Conservation (phyloP, 139 green algal genomes). For the Raphidocelis subcapitata region DNA sequence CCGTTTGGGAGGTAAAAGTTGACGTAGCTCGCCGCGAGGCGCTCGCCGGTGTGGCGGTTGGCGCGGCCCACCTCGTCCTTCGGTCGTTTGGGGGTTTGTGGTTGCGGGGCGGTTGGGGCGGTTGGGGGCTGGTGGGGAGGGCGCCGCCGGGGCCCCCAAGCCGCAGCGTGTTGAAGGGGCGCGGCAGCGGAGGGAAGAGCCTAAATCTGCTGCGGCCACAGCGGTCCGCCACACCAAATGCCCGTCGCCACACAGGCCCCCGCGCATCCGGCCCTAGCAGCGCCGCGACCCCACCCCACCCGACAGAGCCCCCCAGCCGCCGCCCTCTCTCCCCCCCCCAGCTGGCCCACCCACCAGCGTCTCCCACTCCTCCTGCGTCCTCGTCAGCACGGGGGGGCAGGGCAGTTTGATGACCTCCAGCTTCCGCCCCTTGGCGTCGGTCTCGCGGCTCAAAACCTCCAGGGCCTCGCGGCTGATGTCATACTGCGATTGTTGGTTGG, state of each 20-base stretch:
- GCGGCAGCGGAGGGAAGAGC: too few relatives aligned
- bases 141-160: too few relatives aligned
- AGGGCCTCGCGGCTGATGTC: slow-evolving; percentile 28
- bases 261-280: too few relatives aligned
- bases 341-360: slow-evolving; percentile 23
- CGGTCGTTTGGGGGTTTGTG: background rate
- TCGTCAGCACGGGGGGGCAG: slow-evolving; percentile 42
- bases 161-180: too few relatives aligned
- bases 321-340: too few relatives aligned
- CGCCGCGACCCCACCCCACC: too few relatives aligned
- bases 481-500: background rate
- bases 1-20: slow-evolving; percentile 32
- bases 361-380: slow-evolving; percentile 31
- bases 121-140: too few relatives aligned
- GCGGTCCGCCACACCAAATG: too few relatives aligned
- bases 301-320: too few relatives aligned
- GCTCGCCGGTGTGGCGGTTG: slow-evolving; percentile 3
- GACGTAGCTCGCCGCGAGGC: slow-evolving; percentile 16
- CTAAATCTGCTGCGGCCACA: too few relatives aligned
- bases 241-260: too few relatives aligned
- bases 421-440: slow-evolving; percentile 57
- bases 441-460: slow-evolving; percentile 28
- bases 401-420: slow-evolving; percentile 71
- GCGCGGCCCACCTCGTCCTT: background rate
- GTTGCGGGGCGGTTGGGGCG: too few relatives aligned